Evolutionary conservation across 768 basidiomycete genomes (phyloP).

Genomic region (Trametes maxima): DNA sequence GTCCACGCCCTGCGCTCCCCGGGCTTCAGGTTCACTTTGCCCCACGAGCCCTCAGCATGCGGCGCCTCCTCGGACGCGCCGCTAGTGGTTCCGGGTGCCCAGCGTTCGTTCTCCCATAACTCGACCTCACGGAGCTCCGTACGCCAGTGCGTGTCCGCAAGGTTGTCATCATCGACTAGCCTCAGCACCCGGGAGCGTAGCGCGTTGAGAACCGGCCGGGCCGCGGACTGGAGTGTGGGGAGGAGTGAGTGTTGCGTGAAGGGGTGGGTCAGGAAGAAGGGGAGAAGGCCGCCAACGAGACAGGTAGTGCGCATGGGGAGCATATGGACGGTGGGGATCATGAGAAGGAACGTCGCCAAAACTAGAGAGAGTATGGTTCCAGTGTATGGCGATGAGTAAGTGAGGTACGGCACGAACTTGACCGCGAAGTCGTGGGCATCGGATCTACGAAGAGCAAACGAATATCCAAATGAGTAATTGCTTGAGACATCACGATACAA

Average conservation of each 20-base stretch:
- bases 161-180: slow-evolving; percentile 63
- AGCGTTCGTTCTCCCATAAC: slow-evolving; percentile 82
- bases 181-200: slow-evolving; percentile 29
- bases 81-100: slow-evolving; percentile 27
- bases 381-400: slow-evolving; percentile 55
- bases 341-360: slow-evolving; percentile 42
- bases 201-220: slow-evolving; percentile 21
- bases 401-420: slow-evolving; percentile 53
- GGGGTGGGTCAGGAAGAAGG: slow-evolving; percentile 59
- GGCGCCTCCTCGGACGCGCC: slow-evolving; percentile 23
- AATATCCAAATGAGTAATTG: neutral
- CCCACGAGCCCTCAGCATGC: slow-evolving; percentile 36
- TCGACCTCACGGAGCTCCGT: slow-evolving; percentile 69
- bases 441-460: slow-evolving; percentile 44
- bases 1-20: slow-evolving; percentile 70
- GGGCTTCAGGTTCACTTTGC: slow-evolving; percentile 38
- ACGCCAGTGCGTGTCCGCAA: slow-evolving; percentile 65
- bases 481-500: neutral
- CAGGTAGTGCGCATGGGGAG: slow-evolving; percentile 48
- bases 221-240: slow-evolving; percentile 34
- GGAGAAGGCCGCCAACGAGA: slow-evolving; percentile 52
- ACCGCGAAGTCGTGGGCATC: slow-evolving; percentile 59
- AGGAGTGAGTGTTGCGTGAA: slow-evolving; percentile 34
- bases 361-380: slow-evolving; percentile 53
- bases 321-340: slow-evolving; percentile 33